Conservation (phyloP, 2,329 filamentous ascomycete genomes). For the Cladosporium cucumerinum region DNA sequence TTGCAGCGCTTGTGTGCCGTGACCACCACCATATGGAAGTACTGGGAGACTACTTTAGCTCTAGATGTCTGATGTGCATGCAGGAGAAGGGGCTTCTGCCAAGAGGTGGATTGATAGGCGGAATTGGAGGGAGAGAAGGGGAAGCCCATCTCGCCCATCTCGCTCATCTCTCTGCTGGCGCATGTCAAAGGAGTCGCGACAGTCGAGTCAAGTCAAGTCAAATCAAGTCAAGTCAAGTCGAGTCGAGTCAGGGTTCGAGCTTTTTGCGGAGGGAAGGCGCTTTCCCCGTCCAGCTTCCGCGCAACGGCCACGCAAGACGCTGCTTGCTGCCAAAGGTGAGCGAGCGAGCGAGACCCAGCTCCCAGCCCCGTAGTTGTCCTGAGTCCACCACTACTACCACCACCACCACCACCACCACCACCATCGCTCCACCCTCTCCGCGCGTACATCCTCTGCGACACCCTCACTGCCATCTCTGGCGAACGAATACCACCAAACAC, state of each 20-base stretch:
- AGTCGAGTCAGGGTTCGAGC: neutral
- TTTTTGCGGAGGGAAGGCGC: slow-evolving; percentile 4
- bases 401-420: neutral
- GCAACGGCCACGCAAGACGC: slow-evolving; percentile 8
- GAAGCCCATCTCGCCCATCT: neutral
- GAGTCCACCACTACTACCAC: neutral
- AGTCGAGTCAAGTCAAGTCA: too few relatives aligned
- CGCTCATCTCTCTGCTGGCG: neutral
- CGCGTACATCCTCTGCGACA: neutral
- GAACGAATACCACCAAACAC: neutral
- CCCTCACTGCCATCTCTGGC: slow-evolving; percentile 6
- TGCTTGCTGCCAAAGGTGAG: neutral
- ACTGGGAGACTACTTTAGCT: neutral
- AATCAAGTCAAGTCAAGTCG: too few relatives aligned
- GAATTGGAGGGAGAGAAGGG: neutral
- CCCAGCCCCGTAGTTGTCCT: neutral
- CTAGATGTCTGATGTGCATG: neutral
- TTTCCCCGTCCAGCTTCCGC: neutral
- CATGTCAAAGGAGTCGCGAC: neutral
- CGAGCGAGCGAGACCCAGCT: neutral
- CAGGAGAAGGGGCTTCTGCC: neutral
- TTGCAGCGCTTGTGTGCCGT: neutral
- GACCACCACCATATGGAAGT: neutral
- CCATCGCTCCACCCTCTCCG: neutral
- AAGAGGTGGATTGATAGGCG: neutral